Percentiles rank a stretch among this genome's conserved stretches.
Conservation (phyloP, 306 rosid species). For the Dryas drummondii region DNA sequence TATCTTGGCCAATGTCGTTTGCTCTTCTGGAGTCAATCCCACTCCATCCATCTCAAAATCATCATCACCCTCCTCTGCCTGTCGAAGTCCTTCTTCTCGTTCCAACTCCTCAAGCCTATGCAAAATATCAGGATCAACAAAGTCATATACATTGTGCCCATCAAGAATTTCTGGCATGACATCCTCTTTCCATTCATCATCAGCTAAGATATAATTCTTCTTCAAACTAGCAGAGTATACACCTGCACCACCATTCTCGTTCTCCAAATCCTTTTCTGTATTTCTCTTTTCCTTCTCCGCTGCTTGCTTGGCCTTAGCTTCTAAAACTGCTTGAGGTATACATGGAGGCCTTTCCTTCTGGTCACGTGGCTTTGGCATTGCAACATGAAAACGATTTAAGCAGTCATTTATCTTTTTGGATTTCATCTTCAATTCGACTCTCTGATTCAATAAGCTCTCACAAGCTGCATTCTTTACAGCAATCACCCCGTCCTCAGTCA, state of each 20-base stretch:
- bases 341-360: slow-evolving; percentile 74
- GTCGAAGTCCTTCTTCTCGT: slow-evolving; percentile 63
- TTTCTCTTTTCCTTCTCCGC: slow-evolving; percentile 57
- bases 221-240: slow-evolving; percentile 79
- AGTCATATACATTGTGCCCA: slow-evolving; percentile 88
- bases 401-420: slow-evolving; percentile 71
- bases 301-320: slow-evolving; percentile 60
- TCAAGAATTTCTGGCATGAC: slow-evolving; percentile 79
- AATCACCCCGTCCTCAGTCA: slow-evolving; percentile 83
- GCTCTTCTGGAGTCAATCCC: slow-evolving; percentile 66
- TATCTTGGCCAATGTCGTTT: slow-evolving; percentile 56
- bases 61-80: slow-evolving; percentile 49
- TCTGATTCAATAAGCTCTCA: slow-evolving; percentile 71
- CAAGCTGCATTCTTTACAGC: slow-evolving; percentile 88
- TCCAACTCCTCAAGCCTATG: slow-evolving; percentile 78
- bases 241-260: slow-evolving; percentile 94
- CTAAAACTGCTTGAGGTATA: slow-evolving; percentile 69
- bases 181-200: slow-evolving; percentile 90
- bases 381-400: slow-evolving; percentile 79
- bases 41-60: slow-evolving; percentile 69
- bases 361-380: slow-evolving; percentile 78
- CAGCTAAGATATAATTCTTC: slow-evolving; percentile 67
- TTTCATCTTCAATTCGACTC: slow-evolving; percentile 83
- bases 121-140: slow-evolving; percentile 72
- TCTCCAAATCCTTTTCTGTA: slow-evolving; percentile 73